Conservation (phyloP, 345 rosid genomes). For the Garcia nutans region DNA sequence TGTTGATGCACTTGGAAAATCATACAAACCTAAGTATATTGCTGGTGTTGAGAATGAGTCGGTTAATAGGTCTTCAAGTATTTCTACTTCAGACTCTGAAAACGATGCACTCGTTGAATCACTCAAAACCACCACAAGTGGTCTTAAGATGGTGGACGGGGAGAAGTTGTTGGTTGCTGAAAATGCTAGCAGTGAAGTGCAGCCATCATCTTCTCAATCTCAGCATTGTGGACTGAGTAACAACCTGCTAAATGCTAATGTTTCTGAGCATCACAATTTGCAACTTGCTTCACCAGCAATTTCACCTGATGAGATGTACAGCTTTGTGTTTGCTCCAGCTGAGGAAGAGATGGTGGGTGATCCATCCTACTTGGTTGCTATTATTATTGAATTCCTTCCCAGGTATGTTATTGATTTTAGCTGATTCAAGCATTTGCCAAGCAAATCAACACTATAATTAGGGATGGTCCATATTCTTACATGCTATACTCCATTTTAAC, state of each 20-base stretch:
- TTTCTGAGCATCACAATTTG: constrained; percentile 58
- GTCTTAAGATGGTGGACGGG: constrained; percentile 38
- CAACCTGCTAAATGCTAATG: constrained; percentile 47
- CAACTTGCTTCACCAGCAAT: constrained; percentile 75
- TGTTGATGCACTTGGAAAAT: constrained; percentile 34
- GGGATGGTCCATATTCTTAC: not conserved
- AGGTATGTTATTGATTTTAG: constrained; percentile 47
- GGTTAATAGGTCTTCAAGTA: constrained; percentile 34
- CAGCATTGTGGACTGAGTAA: constrained; percentile 41
- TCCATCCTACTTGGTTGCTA: constrained; percentile 76
- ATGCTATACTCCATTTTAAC: not conserved
- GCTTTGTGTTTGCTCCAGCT: constrained; percentile 73
- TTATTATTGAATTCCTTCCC: constrained; percentile 80
- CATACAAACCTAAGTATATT: constrained; percentile 33
- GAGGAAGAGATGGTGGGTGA: constrained; percentile 89
- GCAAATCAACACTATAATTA: not conserved
- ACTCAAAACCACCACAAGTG: constrained; percentile 38
- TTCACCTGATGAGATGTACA: constrained; percentile 93
- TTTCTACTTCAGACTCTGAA: constrained; percentile 53
- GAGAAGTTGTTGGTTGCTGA: constrained; percentile 32
- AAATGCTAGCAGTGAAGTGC: constrained; percentile 35
- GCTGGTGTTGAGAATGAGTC: constrained; percentile 35
- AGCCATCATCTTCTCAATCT: constrained; percentile 34
- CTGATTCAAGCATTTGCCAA: constrained; percentile 11
- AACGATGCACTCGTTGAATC: constrained; percentile 39